Base-by-base conservation (phyloP, 805 yeast genomes). In the Pichia eremophila region DNA sequence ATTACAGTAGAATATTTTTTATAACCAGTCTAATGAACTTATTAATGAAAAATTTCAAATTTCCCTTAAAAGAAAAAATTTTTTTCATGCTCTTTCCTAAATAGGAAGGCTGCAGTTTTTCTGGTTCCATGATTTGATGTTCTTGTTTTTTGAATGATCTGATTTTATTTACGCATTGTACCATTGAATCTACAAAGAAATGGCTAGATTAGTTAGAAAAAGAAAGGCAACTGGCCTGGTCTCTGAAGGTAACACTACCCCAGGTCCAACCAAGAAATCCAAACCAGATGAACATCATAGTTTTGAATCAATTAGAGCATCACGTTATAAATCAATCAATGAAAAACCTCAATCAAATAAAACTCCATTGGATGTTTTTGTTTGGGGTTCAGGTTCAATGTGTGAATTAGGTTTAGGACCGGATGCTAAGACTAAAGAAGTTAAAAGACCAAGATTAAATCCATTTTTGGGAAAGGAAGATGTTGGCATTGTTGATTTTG, bases 321-420 rank as follows among this genome's bases (percentile, higher is more conserved):
- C 77, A 43, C 68, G 76, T 25, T 62, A 75, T 49, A 74, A 77
- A 10, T 62, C 71, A 31, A 64, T 78, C 52, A 78, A 77, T 58
- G 58, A 55, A 36, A 52, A 59, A 27, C 73, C 74, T 15, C 15
- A 39, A 9, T 47, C 52, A 0, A 75, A 70, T 53, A 54, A 71
- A 2, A 67, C 69, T 27, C 73, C 77, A 19, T 67, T 91, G 46
- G 93, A 89, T 59, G 72, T 93, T 3, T 91, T 85, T 62, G 95
- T 87, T 36, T 93, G 95, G 85, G 99, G 99, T 39, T 78, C 95
- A 2, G 99, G 99, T 2, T 82, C 95, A 0, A 91, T 93, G 93
- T 89, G 97, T 70, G 99, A 93, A 63, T 73, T 93, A 29, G 99
- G 99, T 1, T 71, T 93, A n/a, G 99, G 99, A 1, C 98, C 98